Base-by-base conservation (phyloP, 305 asterid genomes). In the Fraxinus greggii region DNA sequence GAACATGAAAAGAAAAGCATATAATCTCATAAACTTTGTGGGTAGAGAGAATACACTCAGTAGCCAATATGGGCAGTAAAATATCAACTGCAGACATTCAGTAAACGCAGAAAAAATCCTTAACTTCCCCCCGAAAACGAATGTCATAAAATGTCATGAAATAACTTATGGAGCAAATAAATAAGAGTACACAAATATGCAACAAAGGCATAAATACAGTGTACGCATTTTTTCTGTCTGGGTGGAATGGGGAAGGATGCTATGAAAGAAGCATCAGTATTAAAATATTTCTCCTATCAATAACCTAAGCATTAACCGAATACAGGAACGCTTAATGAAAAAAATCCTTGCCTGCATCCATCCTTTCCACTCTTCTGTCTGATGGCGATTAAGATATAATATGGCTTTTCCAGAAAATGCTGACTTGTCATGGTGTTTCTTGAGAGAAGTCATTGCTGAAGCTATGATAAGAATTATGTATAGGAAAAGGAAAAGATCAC, bases 311-410 rank as follows among this genome's bases (percentile, higher is more conserved):
- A 61, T 23, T 61, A 7, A 61, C 70, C 10, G 15, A 61, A 61
- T 3, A 61, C 70, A 61, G 29, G 5, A 61, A 21, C 23, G 70
- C 70, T 23, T 19, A 8, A 61, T 23, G 72, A 45, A 31, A 28
- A 83, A 77, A 82, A 26, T 83, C 78, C 95, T 87, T 91, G 89
- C 98, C 98, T 95, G 98, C 98, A 95, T 95, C 91, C 92, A 93
- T 87, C 98, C 98, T 87, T 90, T 95, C 98, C 98, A 95, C 88
- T 95, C 98, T 89, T 95, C 98, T 75, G 98, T 95, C 89, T 95
- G 98, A 88, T 95, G 98, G 76, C 98, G 97, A 82, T 95, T 95
- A 76, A 95, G 97, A 90, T 93, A 95, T 75, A 95, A 97, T 84
- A 91, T 85, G 61, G 95, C 80, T 87, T 93, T 95, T 82, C 98